phyloP scores from a whole-genome alignment of 768 basidiomycete species.

The Collybiopsis confluens region DNA sequence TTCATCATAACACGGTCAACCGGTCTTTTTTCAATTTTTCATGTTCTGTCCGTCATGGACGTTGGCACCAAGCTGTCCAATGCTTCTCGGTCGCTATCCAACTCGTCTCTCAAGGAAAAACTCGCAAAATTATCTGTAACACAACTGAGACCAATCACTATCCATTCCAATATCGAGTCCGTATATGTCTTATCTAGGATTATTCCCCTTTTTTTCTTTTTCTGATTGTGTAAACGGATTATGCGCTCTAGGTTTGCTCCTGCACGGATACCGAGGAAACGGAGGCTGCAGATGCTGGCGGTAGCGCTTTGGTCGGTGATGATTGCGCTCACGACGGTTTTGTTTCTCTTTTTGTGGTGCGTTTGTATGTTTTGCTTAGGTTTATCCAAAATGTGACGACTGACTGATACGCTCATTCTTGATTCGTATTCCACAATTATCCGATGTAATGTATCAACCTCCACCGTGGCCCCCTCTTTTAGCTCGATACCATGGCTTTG shows the following conservation, averaged over 20 bases:
- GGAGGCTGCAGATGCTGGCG: constrained; percentile 83
- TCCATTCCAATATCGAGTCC: constrained; percentile 74
- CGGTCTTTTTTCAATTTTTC: not conserved
- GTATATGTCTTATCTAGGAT: constrained; percentile 20
- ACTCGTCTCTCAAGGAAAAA: constrained; percentile 56
- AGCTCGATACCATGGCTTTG: constrained; percentile 89
- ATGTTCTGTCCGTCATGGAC: constrained; percentile 14
- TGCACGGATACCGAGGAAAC: constrained; percentile 77
- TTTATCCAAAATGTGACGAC: too few species aligned
- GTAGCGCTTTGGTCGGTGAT: constrained; percentile 88
- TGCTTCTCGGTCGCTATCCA: constrained; percentile 51
- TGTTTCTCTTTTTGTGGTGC: constrained; percentile 82
- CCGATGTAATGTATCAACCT: too few species aligned
- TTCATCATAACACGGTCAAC: not conserved
- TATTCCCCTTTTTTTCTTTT: not conserved
- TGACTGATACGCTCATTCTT: too few species aligned
- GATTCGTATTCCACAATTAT: too few species aligned
- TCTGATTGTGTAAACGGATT: not conserved
- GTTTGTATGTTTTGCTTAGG: constrained; percentile 28
- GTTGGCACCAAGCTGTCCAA: constrained; percentile 25
- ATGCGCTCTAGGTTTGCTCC: constrained; percentile 74
- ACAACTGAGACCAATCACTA: constrained; percentile 53
- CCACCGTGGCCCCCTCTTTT: not conserved
- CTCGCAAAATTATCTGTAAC: constrained; percentile 59
- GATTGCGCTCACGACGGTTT: constrained; percentile 59